Conservation (phyloP, 768 basidiomycete genomes). For the Trametes villosa region DNA sequence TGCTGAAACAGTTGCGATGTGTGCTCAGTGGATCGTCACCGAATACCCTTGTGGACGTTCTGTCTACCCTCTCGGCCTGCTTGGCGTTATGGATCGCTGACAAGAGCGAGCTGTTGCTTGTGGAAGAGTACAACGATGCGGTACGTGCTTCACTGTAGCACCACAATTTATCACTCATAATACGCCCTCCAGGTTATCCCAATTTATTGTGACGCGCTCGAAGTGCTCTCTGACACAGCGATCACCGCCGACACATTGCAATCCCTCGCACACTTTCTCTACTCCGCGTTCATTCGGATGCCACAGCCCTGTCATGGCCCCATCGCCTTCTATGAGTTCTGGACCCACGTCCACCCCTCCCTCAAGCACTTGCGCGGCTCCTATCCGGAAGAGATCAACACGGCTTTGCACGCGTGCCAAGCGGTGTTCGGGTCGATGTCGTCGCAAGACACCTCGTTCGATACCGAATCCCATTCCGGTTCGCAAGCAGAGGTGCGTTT, state of each 20-base stretch:
- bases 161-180: neutral
- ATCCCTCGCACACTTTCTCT: constrained; percentile 49
- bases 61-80: constrained; percentile 39
- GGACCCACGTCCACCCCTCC: constrained; percentile 46
- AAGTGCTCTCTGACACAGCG: constrained; percentile 42
- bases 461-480: constrained; percentile 17
- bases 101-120: constrained; percentile 41
- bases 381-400: constrained; percentile 49
- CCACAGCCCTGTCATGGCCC: constrained; percentile 54
- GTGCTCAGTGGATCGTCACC: neutral
- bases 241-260: constrained; percentile 47
- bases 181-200: constrained; percentile 18
- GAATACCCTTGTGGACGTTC: constrained; percentile 9
- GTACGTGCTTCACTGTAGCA: constrained; percentile 39
- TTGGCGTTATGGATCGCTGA: constrained; percentile 60
- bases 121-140: constrained; percentile 50
- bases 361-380: constrained; percentile 2
- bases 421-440: constrained; percentile 52
- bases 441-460: constrained; percentile 46
- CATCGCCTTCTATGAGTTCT: constrained; percentile 57
- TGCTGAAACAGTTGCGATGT: neutral
- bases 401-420: constrained; percentile 49
- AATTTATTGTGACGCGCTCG: constrained; percentile 52
- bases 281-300: constrained; percentile 54
- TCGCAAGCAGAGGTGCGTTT: constrained; percentile 2